Evolutionary conservation across 305 asterid genomes (phyloP).

Genomic region (Fraxinus albicans): DNA sequence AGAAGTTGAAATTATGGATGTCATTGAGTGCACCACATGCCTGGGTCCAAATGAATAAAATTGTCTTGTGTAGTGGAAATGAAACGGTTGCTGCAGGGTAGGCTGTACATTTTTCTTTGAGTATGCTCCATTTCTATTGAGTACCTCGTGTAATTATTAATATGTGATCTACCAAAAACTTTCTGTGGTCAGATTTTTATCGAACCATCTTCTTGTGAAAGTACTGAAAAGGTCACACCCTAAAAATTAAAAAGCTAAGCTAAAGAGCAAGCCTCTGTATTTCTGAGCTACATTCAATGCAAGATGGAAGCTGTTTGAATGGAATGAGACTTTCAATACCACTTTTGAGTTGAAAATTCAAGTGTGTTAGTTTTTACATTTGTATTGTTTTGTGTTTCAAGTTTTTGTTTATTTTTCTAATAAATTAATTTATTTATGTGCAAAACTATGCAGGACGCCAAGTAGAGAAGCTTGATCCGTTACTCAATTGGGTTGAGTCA

Average conservation of each 20-base stretch:
- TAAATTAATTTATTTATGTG: background rate
- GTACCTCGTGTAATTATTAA: background rate
- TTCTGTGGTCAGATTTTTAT: background rate
- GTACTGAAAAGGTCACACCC: background rate
- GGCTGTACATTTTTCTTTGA: background rate
- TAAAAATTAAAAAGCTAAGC: background rate
- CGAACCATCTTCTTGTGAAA: background rate
- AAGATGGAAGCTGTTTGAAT: background rate
- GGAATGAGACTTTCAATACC: background rate
- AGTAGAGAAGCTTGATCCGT: slow-evolving; percentile 73
- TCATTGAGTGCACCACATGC: background rate
- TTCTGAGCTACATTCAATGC: background rate
- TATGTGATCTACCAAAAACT: background rate
- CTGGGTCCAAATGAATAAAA: background rate
- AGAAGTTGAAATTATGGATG: background rate
- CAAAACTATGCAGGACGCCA: slow-evolving; percentile 60
- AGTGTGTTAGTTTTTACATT: background rate
- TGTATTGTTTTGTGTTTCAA: background rate
- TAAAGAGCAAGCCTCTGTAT: background rate
- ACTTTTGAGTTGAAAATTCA: background rate
- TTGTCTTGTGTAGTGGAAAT: background rate
- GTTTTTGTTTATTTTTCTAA: background rate
- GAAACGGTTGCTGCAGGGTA: background rate
- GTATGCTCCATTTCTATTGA: background rate
- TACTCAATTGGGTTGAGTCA: slow-evolving; percentile 77